phyloP scores from a whole-genome alignment of 768 basidiomycete species.

The Suillus subaureus region DNA sequence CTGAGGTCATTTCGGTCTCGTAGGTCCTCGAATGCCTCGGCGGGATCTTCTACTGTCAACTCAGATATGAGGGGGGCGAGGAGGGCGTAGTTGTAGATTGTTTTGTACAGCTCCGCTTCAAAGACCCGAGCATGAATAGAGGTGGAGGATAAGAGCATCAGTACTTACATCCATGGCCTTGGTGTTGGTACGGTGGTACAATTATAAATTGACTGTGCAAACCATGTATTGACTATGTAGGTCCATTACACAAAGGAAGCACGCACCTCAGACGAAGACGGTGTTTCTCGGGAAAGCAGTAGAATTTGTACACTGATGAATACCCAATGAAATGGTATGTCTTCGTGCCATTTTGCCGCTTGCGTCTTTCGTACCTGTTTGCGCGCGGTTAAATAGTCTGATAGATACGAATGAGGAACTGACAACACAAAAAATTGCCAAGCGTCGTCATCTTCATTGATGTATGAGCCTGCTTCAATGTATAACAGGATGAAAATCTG shows the following conservation, averaged over 20 bases:
- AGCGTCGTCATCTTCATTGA: slow-evolving; percentile 87
- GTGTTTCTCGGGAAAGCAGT: slow-evolving; percentile 90
- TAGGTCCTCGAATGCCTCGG: slow-evolving; percentile 96
- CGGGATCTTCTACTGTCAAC: slow-evolving; percentile 96
- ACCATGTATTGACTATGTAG: background rate
- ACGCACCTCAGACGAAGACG: slow-evolving; percentile 83
- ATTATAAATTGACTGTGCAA: slow-evolving; percentile 87
- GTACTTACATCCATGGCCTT: slow-evolving; percentile 86
- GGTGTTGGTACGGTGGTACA: slow-evolving; percentile 84
- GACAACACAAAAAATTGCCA: slow-evolving; percentile 94
- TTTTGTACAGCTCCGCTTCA: slow-evolving; percentile 82
- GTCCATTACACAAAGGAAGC: background rate
- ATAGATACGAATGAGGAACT: slow-evolving; percentile 32
- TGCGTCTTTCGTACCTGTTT: slow-evolving; percentile 82
- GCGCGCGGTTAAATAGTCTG: slow-evolving; percentile 2
- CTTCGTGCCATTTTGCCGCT: slow-evolving; percentile 52
- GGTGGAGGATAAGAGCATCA: background rate
- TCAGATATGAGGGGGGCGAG: slow-evolving; percentile 76
- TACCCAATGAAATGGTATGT: slow-evolving; percentile 95
- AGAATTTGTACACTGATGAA: slow-evolving; percentile 93
- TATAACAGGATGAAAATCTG: slow-evolving; percentile 93
- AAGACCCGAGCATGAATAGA: background rate
- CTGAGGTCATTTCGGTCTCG: slow-evolving; percentile 89
- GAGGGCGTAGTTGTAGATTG: slow-evolving; percentile 79
- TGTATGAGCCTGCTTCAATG: slow-evolving; percentile 95